A percentile compares a stretch with the other conserved stretches of the same genome.
Evolutionary conservation across 208 protist genomes (phyloP).

Genomic region (Acanthamoeba triangularis): DNA sequence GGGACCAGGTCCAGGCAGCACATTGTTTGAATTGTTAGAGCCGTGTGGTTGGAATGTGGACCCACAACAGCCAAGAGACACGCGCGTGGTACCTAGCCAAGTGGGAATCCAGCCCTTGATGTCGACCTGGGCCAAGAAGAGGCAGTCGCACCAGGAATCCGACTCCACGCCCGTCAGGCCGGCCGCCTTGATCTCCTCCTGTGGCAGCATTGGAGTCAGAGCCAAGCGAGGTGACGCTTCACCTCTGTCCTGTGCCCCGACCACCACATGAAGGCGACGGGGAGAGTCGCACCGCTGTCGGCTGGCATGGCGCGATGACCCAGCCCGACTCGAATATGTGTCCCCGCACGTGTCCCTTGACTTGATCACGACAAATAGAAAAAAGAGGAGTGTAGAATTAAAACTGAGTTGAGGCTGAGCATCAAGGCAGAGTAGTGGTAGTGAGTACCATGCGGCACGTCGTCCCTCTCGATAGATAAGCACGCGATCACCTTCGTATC

Average conservation of each 20-base stretch:
- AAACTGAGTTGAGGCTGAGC: no score
- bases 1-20: not conserved
- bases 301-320: slow-evolving; percentile 39
- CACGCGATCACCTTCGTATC: slow-evolving; percentile 52
- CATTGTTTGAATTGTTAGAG: not conserved
- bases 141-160: slow-evolving; percentile 41
- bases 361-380: not conserved
- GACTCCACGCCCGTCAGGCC: not conserved
- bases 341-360: slow-evolving; percentile 52
- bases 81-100: slow-evolving; percentile 40
- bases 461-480: slow-evolving; percentile 44
- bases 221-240: not conserved
- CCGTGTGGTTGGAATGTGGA: not conserved
- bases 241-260: not conserved
- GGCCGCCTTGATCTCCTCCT: slow-evolving; percentile 63
- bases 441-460: slow-evolving; percentile 51
- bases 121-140: slow-evolving; percentile 74
- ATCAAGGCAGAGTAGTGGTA: not conserved
- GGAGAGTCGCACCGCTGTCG: slow-evolving; percentile 7
- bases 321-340: slow-evolving; percentile 68
- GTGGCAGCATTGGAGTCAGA: not conserved
- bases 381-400: not conserved
- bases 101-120: slow-evolving; percentile 66
- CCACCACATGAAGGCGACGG: no score
- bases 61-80: no score